Conservation (phyloP, 2,329 filamentous ascomycete genomes). For the Beauveria sp. region DNA sequence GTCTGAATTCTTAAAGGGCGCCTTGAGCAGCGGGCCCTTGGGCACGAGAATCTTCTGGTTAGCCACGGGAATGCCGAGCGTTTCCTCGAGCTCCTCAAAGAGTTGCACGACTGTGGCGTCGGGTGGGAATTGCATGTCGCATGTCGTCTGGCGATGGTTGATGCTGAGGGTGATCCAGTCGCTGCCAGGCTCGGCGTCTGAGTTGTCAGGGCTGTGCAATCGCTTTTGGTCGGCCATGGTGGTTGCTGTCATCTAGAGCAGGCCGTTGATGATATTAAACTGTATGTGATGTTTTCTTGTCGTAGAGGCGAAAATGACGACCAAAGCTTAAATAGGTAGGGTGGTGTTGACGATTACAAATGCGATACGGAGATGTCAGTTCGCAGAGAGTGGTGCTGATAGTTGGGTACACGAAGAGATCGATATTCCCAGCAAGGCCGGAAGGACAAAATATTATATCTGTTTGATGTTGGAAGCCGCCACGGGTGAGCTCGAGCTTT, state of each 20-base stretch:
- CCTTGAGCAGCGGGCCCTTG: slow-evolving; percentile 57
- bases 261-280: neutral
- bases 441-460: too few species aligned
- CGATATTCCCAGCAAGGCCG: too few species aligned
- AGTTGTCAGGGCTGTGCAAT: neutral
- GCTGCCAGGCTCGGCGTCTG: slow-evolving; percentile 17
- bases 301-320: neutral
- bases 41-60: slow-evolving; percentile 65
- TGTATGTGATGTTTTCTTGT: neutral
- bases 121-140: slow-evolving; percentile 35
- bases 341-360: slow-evolving; percentile 8
- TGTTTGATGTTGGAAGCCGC: neutral
- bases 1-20: slow-evolving; percentile 53
- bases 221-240: slow-evolving; percentile 11
- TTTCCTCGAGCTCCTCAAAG: slow-evolving; percentile 46
- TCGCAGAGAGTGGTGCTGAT: neutral
- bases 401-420: neutral
- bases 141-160: slow-evolving; percentile 37
- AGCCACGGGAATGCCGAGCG: slow-evolving; percentile 49
- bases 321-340: neutral
- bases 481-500: neutral
- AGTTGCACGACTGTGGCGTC: slow-evolving; percentile 50
- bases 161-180: slow-evolving; percentile 36
- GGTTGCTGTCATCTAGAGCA: neutral
- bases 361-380: neutral